Evolutionary conservation across 306 rosid species (phyloP), one percentile per base, ranked within the genome.

Genomic region (Neltuma alba): DNA sequence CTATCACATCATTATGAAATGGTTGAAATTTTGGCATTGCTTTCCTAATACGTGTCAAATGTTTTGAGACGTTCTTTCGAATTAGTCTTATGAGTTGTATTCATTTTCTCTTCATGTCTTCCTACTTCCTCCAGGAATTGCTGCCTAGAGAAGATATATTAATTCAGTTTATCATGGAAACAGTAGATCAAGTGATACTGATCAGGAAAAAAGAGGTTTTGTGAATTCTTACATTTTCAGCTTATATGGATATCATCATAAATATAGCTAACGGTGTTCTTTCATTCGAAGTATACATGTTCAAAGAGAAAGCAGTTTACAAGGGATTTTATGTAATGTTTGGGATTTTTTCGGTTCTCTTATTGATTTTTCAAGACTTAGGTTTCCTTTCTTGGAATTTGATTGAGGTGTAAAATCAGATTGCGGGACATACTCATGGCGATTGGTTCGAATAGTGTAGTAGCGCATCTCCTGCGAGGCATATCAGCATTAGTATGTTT

Each of bases 361-460:
- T 65, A 48, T 72, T 83, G 44, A 54, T 74, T 80, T 64, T 82
- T 84, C 82, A 80, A 84, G 81, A 75, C 55, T 81, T 93, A 91
- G 93, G 85, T 78, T 91, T 90, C 83, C 85, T 77, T 89, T 85
- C 80, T 84, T 86, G 87, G 92, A 89, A 82, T 89, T 91, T 83
- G 92, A 83, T 91, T 89, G 98, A 96, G 97, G 89, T 86, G 95
- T 91, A 91, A 87, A 91, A 87, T 81, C 89, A 91, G 88, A 85
- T 91, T 87, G 92, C 94, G 90, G 92, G 92, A 87, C 85, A 85
- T 83, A 88, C 92, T 86, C 85, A 79, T 85, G 89, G 87, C 86
- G 89, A 91, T 84, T 81, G 87, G 85, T 88, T 89, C 87, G 82
- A 67, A 80, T 83, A 89, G 88, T 85, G 86, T 88, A 79, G 82